These are phyloP conservation scores for Leccinum cinnamomeum DNA, from an alignment of 1,284 basidiomycete species.

Conservation along the genomic window DNA sequence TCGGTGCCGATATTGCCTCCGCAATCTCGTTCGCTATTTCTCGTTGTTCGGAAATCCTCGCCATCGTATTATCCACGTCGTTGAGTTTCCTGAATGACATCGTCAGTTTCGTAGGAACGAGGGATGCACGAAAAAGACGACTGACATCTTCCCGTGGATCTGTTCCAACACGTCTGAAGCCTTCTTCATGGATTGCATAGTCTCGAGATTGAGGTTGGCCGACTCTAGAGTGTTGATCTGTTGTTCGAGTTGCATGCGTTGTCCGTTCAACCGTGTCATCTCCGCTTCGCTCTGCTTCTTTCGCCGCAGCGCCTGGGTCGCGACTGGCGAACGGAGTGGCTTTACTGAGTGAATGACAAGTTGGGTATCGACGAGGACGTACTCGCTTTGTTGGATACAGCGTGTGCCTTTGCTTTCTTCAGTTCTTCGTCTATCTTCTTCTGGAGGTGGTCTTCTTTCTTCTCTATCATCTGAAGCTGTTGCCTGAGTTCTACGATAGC, in stretches of 20 bases:
- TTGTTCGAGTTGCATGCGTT: constrained; percentile 91
- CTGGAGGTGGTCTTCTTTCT: constrained; percentile 97
- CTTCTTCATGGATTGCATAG: constrained; percentile 97
- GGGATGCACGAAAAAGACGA: constrained; percentile 37
- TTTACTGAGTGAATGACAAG: constrained; percentile 7
- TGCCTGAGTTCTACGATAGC: constrained; percentile 86
- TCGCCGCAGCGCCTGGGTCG: constrained; percentile 88
- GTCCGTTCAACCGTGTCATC: constrained; percentile 85
- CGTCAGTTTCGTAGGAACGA: constrained; percentile 1
- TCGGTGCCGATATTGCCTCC: constrained; percentile 87
- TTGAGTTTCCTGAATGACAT: constrained; percentile 69
- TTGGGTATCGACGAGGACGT: constrained; percentile 36
- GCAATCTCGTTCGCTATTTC: constrained; percentile 95
- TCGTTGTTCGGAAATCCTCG: constrained; percentile 88
- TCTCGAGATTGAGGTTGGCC: constrained; percentile 98
- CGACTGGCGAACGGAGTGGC: constrained; percentile 35
- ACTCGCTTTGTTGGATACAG: constrained; percentile 94
- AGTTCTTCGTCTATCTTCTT: constrained; percentile 97
- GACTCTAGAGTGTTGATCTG: constrained; percentile 98
- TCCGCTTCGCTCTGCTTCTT: constrained; percentile 93
- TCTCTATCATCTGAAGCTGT: constrained; percentile 95
- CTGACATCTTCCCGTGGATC: constrained; percentile 88
- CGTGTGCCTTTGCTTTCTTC: constrained; percentile 91
- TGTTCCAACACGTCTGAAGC: constrained; percentile 88
- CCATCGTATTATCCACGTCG: constrained; percentile 93